phyloP scores from a whole-genome alignment of 2,329 filamentous ascomycete species.

The Dactylellina cionopaga region DNA sequence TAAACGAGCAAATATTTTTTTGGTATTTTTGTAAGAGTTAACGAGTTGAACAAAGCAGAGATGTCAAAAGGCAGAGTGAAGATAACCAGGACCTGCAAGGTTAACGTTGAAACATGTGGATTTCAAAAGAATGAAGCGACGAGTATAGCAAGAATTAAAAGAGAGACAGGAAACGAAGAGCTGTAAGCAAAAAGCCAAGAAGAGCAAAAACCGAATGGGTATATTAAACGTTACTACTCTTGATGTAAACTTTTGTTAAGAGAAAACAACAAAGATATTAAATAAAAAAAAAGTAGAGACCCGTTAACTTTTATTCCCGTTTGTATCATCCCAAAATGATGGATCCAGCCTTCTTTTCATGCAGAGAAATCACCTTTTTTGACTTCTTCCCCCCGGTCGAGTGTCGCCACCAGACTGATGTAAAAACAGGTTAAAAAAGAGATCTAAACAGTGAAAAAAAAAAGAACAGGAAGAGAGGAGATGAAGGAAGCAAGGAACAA shows the following conservation, averaged over 20 bases:
- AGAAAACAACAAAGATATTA: conserved; percentile 38
- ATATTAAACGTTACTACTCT: conserved; percentile 53
- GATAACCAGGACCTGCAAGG: conserved; percentile 49
- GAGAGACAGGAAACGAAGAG: conserved; percentile 19
- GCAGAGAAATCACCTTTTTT: conserved; percentile 32
- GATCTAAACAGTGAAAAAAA: conserved; percentile 49
- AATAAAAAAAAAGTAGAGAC: conserved; percentile 31
- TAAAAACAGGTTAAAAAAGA: conserved; percentile 49
- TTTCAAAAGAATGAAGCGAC: neutral
- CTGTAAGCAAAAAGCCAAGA: conserved; percentile 5
- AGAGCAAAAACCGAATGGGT: conserved; percentile 36
- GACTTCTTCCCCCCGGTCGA: conserved; percentile 47
- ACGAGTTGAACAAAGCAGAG: conserved; percentile 39
- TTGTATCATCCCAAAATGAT: conserved; percentile 48
- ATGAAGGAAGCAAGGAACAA: conserved; percentile 24
- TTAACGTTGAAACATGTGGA: conserved; percentile 35
- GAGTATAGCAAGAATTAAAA: neutral
- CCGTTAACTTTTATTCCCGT: conserved; percentile 52
- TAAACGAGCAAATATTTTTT: conserved; percentile 41
- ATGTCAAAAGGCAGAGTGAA: conserved; percentile 25
- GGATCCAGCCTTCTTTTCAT: conserved; percentile 46
- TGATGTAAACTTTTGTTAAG: conserved; percentile 43
- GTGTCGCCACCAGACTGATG: conserved; percentile 51
- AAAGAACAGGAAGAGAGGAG: conserved; percentile 42
- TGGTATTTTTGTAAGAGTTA: conserved; percentile 28